Percentiles rank a stretch among this genome's conserved stretches.
phyloP scores from a whole-genome alignment of 2,329 filamentous ascomycete species.

The Beauveria pseudobassiana region DNA sequence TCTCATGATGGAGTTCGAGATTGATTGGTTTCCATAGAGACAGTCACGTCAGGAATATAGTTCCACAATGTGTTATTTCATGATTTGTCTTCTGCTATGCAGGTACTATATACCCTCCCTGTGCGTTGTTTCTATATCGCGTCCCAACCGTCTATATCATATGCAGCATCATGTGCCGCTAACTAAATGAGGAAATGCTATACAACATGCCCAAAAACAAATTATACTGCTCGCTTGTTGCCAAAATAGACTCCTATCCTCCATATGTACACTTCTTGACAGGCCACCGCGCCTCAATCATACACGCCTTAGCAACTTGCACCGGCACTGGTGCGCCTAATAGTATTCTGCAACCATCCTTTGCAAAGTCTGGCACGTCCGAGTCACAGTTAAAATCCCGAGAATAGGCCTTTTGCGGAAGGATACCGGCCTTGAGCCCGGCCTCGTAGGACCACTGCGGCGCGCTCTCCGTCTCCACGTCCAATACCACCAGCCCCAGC shows the following conservation, averaged over 20 bases:
- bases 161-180: not conserved
- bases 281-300: not conserved
- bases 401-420: constrained; percentile 68
- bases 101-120: not conserved
- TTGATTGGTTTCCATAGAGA: not conserved
- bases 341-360: constrained; percentile 44
- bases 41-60: not conserved
- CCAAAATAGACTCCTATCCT: not conserved
- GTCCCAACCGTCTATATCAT: not conserved
- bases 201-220: not conserved
- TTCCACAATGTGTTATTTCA: not conserved
- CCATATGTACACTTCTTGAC: constrained; percentile 5
- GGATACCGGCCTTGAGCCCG: constrained; percentile 67
- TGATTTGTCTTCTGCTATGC: not conserved
- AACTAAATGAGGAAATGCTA: not conserved
- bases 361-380: constrained; percentile 46
- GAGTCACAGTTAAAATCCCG: constrained; percentile 61
- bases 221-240: not conserved
- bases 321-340: constrained; percentile 13
- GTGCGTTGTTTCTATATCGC: not conserved
- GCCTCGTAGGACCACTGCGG: constrained; percentile 89
- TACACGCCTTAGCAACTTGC: not conserved
- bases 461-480: constrained; percentile 86
- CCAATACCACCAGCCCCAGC: constrained; percentile 99
- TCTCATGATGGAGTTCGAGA: not conserved